Conservation (phyloP, 2,329 filamentous ascomycete species). For the Colletotrichum destructivum region DNA sequence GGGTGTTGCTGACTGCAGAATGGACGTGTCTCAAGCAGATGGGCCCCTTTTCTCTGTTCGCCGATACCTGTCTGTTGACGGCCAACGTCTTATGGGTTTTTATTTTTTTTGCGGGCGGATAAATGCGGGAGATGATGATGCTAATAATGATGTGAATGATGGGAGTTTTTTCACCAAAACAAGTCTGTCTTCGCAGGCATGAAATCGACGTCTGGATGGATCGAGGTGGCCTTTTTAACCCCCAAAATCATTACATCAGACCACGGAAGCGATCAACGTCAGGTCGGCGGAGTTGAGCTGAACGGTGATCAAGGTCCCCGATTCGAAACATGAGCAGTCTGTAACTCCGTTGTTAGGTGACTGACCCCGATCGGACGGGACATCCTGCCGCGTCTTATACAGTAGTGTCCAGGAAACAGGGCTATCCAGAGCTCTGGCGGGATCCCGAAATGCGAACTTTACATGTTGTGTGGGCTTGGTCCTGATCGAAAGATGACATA, state of each 20-base stretch:
- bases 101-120: background rate
- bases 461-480: conserved; percentile 11
- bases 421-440: conserved; percentile 23
- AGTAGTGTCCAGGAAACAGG: conserved; percentile 13
- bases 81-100: conserved; percentile 15
- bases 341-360: conserved; percentile 15
- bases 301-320: conserved; percentile 30
- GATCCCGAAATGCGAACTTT: conserved; percentile 27
- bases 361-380: conserved; percentile 15
- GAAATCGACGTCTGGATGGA: conserved; percentile 4
- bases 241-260: conserved; percentile 22
- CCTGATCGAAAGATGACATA: conserved; percentile 38
- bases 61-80: conserved; percentile 3
- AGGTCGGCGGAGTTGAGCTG: conserved; percentile 30
- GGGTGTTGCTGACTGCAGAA: conserved; percentile 41
- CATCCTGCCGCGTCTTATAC: conserved; percentile 25
- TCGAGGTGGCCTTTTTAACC: conserved; percentile 23
- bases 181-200: background rate
- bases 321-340: conserved; percentile 31
- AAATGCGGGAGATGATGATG: conserved; percentile 20
- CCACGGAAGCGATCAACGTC: conserved; percentile 24
- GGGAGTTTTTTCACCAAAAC: background rate
- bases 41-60: conserved; percentile 25
- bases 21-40: conserved; percentile 27
- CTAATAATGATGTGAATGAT: background rate